Conservation (phyloP, 495 filamentous ascomycete genomes). For the Hypoxylon lienhwacheense region DNA sequence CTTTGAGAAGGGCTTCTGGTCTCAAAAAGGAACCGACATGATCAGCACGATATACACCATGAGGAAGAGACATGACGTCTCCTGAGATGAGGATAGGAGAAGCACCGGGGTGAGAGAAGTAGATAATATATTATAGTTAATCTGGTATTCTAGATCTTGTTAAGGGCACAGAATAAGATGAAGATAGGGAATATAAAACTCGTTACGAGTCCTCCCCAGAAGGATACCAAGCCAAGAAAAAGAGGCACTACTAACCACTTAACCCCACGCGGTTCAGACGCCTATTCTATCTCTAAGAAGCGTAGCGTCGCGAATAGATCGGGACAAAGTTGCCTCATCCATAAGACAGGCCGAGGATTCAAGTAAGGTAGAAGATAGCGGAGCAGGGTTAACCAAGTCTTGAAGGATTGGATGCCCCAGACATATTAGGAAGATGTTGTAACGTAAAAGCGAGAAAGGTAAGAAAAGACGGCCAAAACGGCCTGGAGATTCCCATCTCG, state of each 20-base stretch:
- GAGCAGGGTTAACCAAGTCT: background rate
- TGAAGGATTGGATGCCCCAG: slow-evolving; percentile 17
- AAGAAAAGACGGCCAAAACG: too few species aligned
- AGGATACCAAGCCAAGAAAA: background rate
- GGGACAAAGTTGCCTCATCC: slow-evolving; percentile 18
- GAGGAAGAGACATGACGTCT: slow-evolving; percentile 48
- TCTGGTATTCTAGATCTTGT: slow-evolving; percentile 1
- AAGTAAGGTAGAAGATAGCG: slow-evolving; percentile 6
- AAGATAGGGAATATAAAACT: slow-evolving; percentile 10
- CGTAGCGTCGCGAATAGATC: slow-evolving; percentile 27
- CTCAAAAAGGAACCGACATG: slow-evolving; percentile 54
- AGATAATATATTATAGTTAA: background rate
- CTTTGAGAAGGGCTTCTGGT: slow-evolving; percentile 43
- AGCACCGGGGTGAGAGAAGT: background rate
- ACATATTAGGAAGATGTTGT: slow-evolving; percentile 9
- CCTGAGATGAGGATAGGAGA: slow-evolving; percentile 16
- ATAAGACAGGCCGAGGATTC: slow-evolving; percentile 14
- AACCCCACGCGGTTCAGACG: slow-evolving; percentile 31
- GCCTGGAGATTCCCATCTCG: too few species aligned
- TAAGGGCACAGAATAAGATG: background rate
- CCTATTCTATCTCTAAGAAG: slow-evolving; percentile 27
- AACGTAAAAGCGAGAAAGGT: background rate
- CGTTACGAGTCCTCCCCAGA: slow-evolving; percentile 5
- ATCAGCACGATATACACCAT: slow-evolving; percentile 53
- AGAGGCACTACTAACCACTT: background rate